A percentile compares a stretch with the other conserved stretches of the same genome.
Conservation (phyloP, 2,329 filamentous ascomycete genomes). For the Nigrospora oryzae region DNA sequence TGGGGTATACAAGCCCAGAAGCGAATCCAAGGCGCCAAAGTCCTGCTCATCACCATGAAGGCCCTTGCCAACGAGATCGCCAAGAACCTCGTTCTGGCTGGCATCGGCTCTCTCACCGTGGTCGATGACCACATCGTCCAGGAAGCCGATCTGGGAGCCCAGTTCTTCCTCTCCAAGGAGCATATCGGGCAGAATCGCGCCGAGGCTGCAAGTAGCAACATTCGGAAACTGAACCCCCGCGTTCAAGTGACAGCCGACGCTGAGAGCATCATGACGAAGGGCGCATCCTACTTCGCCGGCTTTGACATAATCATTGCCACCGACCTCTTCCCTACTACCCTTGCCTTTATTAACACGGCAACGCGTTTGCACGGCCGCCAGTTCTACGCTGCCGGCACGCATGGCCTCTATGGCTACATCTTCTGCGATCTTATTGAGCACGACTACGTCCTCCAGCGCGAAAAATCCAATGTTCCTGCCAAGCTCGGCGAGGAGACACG, state of each 20-base stretch:
- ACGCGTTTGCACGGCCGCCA: slow-evolving; percentile 70
- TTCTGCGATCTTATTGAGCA: slow-evolving; percentile 91
- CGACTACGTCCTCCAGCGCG: slow-evolving; percentile 80
- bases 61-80: slow-evolving; percentile 90
- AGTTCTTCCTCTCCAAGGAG: slow-evolving; percentile 67
- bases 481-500: slow-evolving; percentile 57
- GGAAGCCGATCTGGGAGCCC: slow-evolving; percentile 70
- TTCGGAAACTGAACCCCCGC: slow-evolving; percentile 83
- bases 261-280: slow-evolving; percentile 57
- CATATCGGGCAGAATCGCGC: slow-evolving; percentile 80
- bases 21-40: slow-evolving; percentile 79
- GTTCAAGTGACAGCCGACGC: slow-evolving; percentile 69
- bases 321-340: slow-evolving; percentile 67
- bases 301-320: slow-evolving; percentile 89
- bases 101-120: slow-evolving; percentile 83
- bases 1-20: slow-evolving; percentile 96
- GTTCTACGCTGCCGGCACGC: slow-evolving; percentile 82
- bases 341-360: slow-evolving; percentile 76
- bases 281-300: slow-evolving; percentile 63
- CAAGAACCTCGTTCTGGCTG: slow-evolving; percentile 93
- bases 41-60: slow-evolving; percentile 81
- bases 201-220: slow-evolving; percentile 65
- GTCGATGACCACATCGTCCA: slow-evolving; percentile 70
- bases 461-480: slow-evolving; percentile 66
- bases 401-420: slow-evolving; percentile 90